These are phyloP conservation scores for Ceratocystis harringtonii DNA, from an alignment of 2,329 filamentous ascomycete genomes.

Conservation along the genomic window DNA sequence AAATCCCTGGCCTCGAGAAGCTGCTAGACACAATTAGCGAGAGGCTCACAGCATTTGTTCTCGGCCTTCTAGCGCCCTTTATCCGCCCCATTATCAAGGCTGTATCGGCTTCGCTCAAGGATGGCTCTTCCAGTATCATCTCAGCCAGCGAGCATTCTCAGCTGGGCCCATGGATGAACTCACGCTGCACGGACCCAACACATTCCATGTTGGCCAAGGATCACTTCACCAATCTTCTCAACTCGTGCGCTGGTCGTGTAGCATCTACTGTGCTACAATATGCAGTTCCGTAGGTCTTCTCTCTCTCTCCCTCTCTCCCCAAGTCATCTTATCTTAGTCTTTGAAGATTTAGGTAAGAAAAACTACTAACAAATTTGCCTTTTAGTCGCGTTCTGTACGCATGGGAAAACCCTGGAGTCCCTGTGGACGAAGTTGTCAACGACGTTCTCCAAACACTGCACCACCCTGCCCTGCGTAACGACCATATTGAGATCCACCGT, in stretches of 20 bases:
- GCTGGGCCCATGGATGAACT: conserved; percentile 66
- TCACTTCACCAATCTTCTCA: conserved; percentile 66
- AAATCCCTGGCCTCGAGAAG: conserved; percentile 78
- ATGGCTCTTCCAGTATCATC: conserved; percentile 61
- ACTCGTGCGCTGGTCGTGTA: conserved; percentile 60
- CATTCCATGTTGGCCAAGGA: conserved; percentile 76
- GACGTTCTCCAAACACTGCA: conserved; percentile 78
- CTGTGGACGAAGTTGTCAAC: conserved; percentile 67
- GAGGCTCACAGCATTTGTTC: conserved; percentile 77
- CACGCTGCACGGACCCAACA: conserved; percentile 60
- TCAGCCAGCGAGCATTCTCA: conserved; percentile 57
- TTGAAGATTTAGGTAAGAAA: no score
- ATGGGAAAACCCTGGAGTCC: conserved; percentile 76
- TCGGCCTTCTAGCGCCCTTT: conserved; percentile 82
- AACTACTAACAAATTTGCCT: neutral
- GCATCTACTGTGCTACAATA: conserved; percentile 70
- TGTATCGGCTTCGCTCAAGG: conserved; percentile 70
- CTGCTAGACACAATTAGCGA: conserved; percentile 92
- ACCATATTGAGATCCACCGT: conserved; percentile 61
- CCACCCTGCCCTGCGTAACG: conserved; percentile 70
- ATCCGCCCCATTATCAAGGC: conserved; percentile 80
- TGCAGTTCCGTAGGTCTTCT: conserved; percentile 52
- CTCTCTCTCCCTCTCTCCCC: conserved; percentile 22
- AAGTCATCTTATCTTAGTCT: neutral
- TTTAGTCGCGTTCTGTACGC: conserved; percentile 61